Evolutionary conservation across 441 rosid genomes (phyloP), one percentile per base, ranked within the genome.

Genomic region (Jatropha multifida): DNA sequence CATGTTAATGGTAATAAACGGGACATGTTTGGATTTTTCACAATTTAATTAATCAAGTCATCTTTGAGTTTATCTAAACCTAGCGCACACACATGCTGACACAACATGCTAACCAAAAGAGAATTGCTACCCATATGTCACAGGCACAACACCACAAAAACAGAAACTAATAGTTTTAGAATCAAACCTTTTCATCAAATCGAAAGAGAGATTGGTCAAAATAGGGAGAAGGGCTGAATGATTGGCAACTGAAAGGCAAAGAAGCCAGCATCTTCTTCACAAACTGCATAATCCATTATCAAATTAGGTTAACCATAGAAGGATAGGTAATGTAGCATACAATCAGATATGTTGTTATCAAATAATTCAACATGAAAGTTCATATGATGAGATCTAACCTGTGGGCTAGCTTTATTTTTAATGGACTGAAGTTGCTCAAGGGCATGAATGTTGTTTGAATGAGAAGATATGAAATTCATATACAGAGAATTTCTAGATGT

Each of bases 151-250:
- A 61, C 49, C 26, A 61, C 37, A 54, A 65, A 65, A 56, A 69
- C n/a, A 20, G 61, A 17, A 23, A 37, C 58, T 5, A 37, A 10
- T 46, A 54, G 73, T 44, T 55, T 56, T 41, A 46, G 78, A 76
- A 81, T 70, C 87, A 72, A 77, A 94, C 99, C 97, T 96, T 96
- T 78, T 96, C 99, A 81, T 93, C 97, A 56, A 82, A 96, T 68
- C 97, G 94, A 81, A 92, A 96, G 72, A 96, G 97, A 77, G 94
- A 90, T 56, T 90, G 99, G 81, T 96, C 99, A 73, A 93, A 93
- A 77, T 93, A 96, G 66, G 99, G 99, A 73, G 99, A 96, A 26
- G 99, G 98, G 81, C 94, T 90, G 75, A 85, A 89, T 80, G 97
- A 93, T 77, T 96, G 99, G 74, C 98, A 92, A 80, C 87, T 83